Evolutionary conservation across 495 filamentous ascomycete species (phyloP).

Genomic region (Penicillium alfredii): DNA sequence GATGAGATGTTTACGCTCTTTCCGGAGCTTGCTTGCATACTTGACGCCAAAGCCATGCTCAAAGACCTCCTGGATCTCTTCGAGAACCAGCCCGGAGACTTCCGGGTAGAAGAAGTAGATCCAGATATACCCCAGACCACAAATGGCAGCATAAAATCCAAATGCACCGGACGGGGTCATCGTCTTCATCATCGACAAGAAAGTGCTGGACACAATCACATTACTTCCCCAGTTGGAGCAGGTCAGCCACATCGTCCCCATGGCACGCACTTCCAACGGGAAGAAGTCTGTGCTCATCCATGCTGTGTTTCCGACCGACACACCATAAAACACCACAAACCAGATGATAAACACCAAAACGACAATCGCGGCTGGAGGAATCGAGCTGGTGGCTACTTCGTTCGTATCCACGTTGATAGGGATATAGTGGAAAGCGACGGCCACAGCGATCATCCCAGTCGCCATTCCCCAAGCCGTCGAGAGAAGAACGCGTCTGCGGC

Average conservation of each 20-base stretch:
- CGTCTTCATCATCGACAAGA: constrained; percentile 44
- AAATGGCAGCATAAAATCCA: constrained; percentile 48
- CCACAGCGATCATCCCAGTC: constrained; percentile 33
- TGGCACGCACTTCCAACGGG: constrained; percentile 42
- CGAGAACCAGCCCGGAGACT: constrained; percentile 42
- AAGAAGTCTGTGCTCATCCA: constrained; percentile 44
- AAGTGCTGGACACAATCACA: constrained; percentile 48
- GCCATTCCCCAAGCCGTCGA: constrained; percentile 39
- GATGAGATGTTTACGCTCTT: constrained; percentile 24
- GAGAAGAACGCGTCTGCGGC: constrained; percentile 40
- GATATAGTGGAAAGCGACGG: constrained; percentile 45
- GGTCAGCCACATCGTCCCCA: constrained; percentile 46
- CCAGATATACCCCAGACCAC: constrained; percentile 39
- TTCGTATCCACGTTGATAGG: constrained; percentile 38
- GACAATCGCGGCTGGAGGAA: constrained; percentile 33
- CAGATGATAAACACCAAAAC: constrained; percentile 37
- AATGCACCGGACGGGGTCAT: constrained; percentile 46
- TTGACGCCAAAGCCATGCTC: constrained; percentile 42
- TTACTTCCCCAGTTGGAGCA: constrained; percentile 47
- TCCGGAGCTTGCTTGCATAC: constrained; percentile 32
- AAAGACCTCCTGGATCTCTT: constrained; percentile 47
- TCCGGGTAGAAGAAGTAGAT: constrained; percentile 49
- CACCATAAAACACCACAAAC: constrained; percentile 38
- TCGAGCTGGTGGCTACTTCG: constrained; percentile 15
- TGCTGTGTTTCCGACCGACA: constrained; percentile 38